Percentiles rank a stretch among this genome's conserved stretches.
phyloP scores from a whole-genome alignment of 768 basidiomycete genomes.

The Leccinum pellstonianum region DNA sequence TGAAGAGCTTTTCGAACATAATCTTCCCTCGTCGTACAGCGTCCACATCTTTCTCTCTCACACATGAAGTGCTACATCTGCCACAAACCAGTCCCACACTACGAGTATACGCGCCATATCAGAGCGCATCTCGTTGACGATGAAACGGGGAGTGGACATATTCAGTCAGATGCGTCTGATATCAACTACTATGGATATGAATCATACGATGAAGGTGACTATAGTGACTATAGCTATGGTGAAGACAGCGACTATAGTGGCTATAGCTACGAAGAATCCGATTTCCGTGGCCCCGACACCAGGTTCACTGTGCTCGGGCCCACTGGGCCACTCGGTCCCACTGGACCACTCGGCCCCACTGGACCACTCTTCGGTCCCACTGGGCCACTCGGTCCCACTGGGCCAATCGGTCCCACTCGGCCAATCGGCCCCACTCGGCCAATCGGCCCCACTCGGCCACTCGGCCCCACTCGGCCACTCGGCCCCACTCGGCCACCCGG shows the following conservation, averaged over 20 bases:
- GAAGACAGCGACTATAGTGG: no score
- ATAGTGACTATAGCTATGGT: background rate
- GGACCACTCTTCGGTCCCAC: no score
- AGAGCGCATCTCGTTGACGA: slow-evolving; percentile 3
- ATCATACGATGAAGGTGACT: background rate
- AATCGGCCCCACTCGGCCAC: no score
- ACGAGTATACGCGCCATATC: slow-evolving; percentile 16
- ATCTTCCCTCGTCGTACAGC: no score
- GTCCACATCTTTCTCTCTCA: background rate
- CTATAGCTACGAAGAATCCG: background rate
- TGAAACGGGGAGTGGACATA: background rate
- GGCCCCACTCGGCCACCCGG: background rate
- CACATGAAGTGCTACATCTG: slow-evolving; percentile 22
- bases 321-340: no score
- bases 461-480: no score
- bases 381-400: no score
- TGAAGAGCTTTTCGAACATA: background rate
- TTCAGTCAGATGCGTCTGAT: background rate
- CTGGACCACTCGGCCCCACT: no score
- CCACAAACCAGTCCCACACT: slow-evolving; percentile 1
- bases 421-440: no score
- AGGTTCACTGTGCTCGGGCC: no score
- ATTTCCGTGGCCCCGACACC: background rate
- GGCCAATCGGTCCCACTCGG: no score
- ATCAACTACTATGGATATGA: background rate